phyloP scores from a whole-genome alignment of 805 yeast genomes.

The Clavispora fructus region DNA sequence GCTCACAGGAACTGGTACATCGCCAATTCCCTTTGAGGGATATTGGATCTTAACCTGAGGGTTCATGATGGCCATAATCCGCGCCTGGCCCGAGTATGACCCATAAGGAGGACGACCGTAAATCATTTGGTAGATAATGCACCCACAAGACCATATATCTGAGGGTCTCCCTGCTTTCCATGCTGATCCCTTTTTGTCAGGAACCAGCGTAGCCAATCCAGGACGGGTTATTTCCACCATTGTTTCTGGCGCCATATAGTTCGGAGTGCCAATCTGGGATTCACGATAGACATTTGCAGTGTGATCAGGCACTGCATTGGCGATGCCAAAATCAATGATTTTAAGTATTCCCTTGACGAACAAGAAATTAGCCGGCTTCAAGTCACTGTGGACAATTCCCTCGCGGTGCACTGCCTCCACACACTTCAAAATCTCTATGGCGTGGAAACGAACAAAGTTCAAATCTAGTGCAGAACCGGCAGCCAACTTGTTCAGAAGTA shows the following conservation, averaged over 20 bases:
- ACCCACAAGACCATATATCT: constrained; percentile 97
- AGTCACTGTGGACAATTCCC: constrained; percentile 81
- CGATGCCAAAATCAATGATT: constrained; percentile 91
- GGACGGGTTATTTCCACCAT: constrained; percentile 52
- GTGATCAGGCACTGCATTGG: constrained; percentile 91
- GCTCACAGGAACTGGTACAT: constrained; percentile 58
- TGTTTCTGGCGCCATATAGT: constrained; percentile 98
- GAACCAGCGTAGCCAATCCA: neutral
- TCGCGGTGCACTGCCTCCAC: constrained; percentile 82
- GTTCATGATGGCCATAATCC: constrained; percentile 80
- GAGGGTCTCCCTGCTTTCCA: constrained; percentile 92
- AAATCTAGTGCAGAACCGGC: constrained; percentile 48
- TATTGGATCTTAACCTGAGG: constrained; percentile 69
- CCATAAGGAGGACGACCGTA: constrained; percentile 93
- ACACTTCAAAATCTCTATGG: constrained; percentile 74
- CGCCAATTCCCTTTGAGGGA: constrained; percentile 59
- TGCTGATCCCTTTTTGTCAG: constrained; percentile 20
- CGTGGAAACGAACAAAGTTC: constrained; percentile 73
- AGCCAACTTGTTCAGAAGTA: constrained; percentile 52
- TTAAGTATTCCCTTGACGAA: constrained; percentile 81
- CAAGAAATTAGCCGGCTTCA: constrained; percentile 63
- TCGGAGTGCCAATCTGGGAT: constrained; percentile 91
- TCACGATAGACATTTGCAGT: constrained; percentile 87
- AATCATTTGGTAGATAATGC: constrained; percentile 91
- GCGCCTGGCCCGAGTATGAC: constrained; percentile 64